Conservation (phyloP, 2,329 filamentous ascomycete species). For the Cercospora sp. region DNA sequence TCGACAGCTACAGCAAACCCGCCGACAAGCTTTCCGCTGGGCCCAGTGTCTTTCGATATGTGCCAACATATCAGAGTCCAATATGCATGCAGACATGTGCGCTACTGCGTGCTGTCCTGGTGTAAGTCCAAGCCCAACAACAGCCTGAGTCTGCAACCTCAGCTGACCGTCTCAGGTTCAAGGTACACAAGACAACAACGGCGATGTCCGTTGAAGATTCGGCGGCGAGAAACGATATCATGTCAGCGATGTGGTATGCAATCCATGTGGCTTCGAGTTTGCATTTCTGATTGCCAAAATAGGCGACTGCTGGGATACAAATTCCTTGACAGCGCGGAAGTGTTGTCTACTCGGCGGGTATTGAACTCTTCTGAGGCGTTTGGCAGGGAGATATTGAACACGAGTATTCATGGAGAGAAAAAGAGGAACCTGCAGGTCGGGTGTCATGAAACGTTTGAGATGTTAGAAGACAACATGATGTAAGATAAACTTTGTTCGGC, state of each 20-base stretch:
- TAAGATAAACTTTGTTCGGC: neutral
- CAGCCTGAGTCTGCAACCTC: neutral
- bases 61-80: neutral
- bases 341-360: neutral
- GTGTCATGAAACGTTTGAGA: neutral
- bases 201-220: neutral
- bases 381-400: neutral
- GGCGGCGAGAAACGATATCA: neutral
- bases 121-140: neutral
- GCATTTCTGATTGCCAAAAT: neutral
- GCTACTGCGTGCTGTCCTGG: neutral
- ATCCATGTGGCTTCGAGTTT: too few relatives aligned
- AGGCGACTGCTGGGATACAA: conserved; percentile 5
- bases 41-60: neutral
- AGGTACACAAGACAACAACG: neutral
- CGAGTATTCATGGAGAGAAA: neutral
- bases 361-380: neutral
- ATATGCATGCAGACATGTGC: neutral
- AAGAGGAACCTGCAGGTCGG: neutral
- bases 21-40: neutral
- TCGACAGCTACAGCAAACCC: neutral
- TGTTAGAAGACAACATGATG: neutral
- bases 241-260: neutral
- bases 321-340: neutral
- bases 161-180: neutral